Base-by-base conservation (phyloP, 75 land plant genomes). In the Pinus tabuliformis region DNA sequence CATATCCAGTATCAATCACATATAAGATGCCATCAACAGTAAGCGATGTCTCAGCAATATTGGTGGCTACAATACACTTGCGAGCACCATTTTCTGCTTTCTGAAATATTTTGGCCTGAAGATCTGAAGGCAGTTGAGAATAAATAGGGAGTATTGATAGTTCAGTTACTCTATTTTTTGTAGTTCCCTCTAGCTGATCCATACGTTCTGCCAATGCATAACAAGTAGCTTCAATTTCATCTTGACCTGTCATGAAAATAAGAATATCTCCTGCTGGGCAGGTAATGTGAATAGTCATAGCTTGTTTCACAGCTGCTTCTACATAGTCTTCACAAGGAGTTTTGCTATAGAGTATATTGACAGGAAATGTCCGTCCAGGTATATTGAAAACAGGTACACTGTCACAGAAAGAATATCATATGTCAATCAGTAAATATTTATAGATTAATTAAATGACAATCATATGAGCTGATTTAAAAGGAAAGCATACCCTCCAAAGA, bases 171-270 rank as follows among this genome's bases (percentile, higher is more conserved):
- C 79, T 72, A 56, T 88, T 90, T 58, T 80, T 83, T 22, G 97
- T 65, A 24, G 87, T 79, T 18, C 95, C 64, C 15, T 82, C 79
- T 37, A 96, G 86, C 76, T 91, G 93, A 74, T 96, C 93, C 91
- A 96, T 92, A 36, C 99, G 89, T 77, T 96, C 99, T 57, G 91
- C 87, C 62, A 96, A 83, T 21, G 91, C 90, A 82, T 83, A 91
- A 75, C 99, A 94, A 22, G 93, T 81, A 58, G 92, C 88, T 86
- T 96, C 97, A 73, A 96, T 96, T 75, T 96, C 99, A 80, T 96
- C 99, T 65, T 96, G 99, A n/a, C 99, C 99, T 76, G 99, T 96
- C 98, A 96, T 90, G 76, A 96, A 96, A 14, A 96, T 94, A 20
- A 96, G 95, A 63, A 96, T 96, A 81, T 96, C 99, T 61, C 99